phyloP scores from a whole-genome alignment of 495 filamentous ascomycete genomes.

The Oidiodendron maius region DNA sequence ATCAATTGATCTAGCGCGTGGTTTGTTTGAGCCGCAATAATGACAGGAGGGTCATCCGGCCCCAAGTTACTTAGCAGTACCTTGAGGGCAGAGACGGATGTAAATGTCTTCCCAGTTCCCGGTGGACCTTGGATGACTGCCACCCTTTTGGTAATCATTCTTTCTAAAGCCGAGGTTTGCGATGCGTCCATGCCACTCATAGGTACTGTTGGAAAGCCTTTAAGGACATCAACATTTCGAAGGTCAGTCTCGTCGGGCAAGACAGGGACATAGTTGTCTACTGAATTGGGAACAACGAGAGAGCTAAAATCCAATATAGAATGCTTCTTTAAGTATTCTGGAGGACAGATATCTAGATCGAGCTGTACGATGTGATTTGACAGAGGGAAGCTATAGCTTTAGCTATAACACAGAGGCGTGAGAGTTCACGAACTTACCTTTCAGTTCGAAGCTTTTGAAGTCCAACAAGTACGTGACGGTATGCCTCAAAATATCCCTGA shows the following conservation, averaged over 20 bases:
- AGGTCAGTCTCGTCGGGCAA: constrained; percentile 5
- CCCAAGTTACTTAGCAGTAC: constrained; percentile 58
- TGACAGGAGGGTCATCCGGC: constrained; percentile 51
- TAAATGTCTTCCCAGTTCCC: constrained; percentile 83
- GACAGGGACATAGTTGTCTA: background rate
- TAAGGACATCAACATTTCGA: constrained; percentile 37
- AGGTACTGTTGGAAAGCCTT: constrained; percentile 39
- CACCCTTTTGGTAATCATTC: constrained; percentile 63
- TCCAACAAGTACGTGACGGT: constrained; percentile 51
- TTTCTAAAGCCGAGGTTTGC: constrained; percentile 49
- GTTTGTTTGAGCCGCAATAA: constrained; percentile 59
- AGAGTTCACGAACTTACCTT: constrained; percentile 31
- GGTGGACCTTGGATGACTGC: constrained; percentile 87
- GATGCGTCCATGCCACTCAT: constrained; percentile 45
- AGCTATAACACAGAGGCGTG: background rate
- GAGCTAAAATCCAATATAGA: constrained; percentile 40
- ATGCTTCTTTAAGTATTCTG: constrained; percentile 41
- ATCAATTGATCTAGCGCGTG: constrained; percentile 89
- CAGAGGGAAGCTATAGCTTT: constrained; percentile 46
- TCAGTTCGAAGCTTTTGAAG: constrained; percentile 57
- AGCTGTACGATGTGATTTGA: constrained; percentile 50
- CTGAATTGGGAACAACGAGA: constrained; percentile 7
- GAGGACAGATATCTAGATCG: constrained; percentile 33
- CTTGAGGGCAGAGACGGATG: constrained; percentile 66
- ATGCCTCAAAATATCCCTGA: constrained; percentile 55